Conservation (phyloP, 225 moss, liverwort and hornwort genomes). For the Sphagnum tenellum region DNA sequence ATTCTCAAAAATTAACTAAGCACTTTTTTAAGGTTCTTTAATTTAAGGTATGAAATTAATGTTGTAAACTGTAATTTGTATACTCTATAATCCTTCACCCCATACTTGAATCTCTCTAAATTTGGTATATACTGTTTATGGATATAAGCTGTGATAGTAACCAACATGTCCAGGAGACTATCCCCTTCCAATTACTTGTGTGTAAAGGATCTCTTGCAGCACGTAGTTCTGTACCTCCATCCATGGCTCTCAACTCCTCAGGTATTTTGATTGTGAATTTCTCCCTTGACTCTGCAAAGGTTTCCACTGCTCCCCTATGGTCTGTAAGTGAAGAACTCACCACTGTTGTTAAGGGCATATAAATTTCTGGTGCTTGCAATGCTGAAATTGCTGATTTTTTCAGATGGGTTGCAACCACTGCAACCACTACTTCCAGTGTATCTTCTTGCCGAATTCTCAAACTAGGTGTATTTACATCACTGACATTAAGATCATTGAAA, state of each 20-base stretch:
- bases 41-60: no score
- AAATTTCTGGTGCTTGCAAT: slow-evolving; percentile 28
- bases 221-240: slow-evolving; percentile 5
- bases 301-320: slow-evolving; percentile 28
- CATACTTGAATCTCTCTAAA: no score
- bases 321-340: slow-evolving; percentile 20
- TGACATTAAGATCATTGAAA: slow-evolving; percentile 2
- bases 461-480: slow-evolving; percentile 5
- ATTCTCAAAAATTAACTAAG: no score
- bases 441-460: not conserved
- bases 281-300: slow-evolving; percentile 15
- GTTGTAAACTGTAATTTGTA: no score
- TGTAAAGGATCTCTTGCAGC: slow-evolving; percentile 8
- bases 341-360: slow-evolving; percentile 25
- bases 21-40: no score
- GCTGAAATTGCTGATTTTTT: slow-evolving; percentile 18
- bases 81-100: no score
- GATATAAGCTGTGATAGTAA: no score
- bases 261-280: slow-evolving; percentile 1
- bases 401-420: slow-evolving; percentile 6
- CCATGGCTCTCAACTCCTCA: slow-evolving; percentile 10
- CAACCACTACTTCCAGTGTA: slow-evolving; percentile 1
- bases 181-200: slow-evolving; percentile 4
- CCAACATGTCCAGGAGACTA: no score
- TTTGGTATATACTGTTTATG: no score